phyloP scores from a whole-genome alignment of 2,329 filamentous ascomycete species.

The Fusarium sp. region DNA sequence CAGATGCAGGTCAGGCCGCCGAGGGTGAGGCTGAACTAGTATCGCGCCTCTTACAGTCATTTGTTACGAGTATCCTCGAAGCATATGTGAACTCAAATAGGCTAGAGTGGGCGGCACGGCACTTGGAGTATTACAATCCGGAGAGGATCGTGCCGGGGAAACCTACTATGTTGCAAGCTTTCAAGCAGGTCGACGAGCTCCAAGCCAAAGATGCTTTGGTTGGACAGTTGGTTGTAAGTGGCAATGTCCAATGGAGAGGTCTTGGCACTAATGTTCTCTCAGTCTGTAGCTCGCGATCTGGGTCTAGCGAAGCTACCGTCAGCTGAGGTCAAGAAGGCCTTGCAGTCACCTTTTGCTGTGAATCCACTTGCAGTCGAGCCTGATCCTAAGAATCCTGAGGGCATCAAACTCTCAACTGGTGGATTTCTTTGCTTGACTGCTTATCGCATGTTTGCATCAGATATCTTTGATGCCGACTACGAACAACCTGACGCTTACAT shows the following conservation, averaged over 20 bases:
- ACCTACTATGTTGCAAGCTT: conserved; percentile 70
- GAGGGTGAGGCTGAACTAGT: conserved; percentile 70
- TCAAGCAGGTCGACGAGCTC: conserved; percentile 70
- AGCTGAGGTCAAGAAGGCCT: conserved; percentile 57
- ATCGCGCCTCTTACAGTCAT: conserved; percentile 74
- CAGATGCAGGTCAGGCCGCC: conserved; percentile 50
- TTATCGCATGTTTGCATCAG: conserved; percentile 70
- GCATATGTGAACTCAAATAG: conserved; percentile 72
- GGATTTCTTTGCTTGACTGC: conserved; percentile 68
- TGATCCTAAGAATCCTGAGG: conserved; percentile 57
- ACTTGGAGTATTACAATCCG: conserved; percentile 76
- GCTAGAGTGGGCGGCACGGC: conserved; percentile 69
- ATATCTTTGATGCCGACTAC: conserved; percentile 67
- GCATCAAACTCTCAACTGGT: conserved; percentile 67
- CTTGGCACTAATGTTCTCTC: conserved; percentile 23
- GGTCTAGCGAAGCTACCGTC: conserved; percentile 60
- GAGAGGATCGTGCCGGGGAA: conserved; percentile 70
- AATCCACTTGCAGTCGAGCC: conserved; percentile 59
- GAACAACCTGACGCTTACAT: conserved; percentile 63
- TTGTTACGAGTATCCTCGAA: conserved; percentile 81
- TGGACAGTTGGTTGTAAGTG: conserved; percentile 75
- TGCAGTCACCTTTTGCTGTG: conserved; percentile 52
- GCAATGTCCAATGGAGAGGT: neutral
- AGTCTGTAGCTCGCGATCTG: conserved; percentile 72
- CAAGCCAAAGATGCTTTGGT: conserved; percentile 71